Conservation (phyloP, 495 filamentous ascomycete genomes). For the Peziza echinospora region DNA sequence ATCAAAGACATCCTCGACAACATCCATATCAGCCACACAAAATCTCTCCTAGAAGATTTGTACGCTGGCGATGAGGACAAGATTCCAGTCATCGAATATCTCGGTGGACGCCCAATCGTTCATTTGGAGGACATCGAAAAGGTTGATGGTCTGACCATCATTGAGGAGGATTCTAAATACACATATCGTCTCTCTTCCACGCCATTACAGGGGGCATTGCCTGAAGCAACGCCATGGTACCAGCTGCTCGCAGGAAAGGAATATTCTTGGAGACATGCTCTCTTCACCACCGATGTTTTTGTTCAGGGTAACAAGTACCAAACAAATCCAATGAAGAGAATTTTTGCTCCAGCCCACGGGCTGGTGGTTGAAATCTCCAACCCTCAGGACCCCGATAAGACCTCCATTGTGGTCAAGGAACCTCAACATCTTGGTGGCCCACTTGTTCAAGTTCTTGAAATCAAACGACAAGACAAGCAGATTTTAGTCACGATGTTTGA, state of each 20-base stretch:
- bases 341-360: slow-evolving; percentile 66
- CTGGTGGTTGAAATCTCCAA: slow-evolving; percentile 72
- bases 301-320: slow-evolving; percentile 93
- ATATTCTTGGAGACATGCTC: slow-evolving; percentile 83
- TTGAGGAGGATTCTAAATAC: slow-evolving; percentile 49
- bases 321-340: slow-evolving; percentile 80
- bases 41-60: slow-evolving; percentile 50
- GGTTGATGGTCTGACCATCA: slow-evolving; percentile 60
- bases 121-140: slow-evolving; percentile 36
- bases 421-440: slow-evolving; percentile 40
- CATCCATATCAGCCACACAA: slow-evolving; percentile 73
- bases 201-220: slow-evolving; percentile 41
- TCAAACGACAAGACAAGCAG: slow-evolving; percentile 51
- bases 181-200: slow-evolving; percentile 59
- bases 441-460: slow-evolving; percentile 66
- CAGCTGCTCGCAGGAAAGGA: slow-evolving; percentile 64
- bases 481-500: slow-evolving; percentile 75
- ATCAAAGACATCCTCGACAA: slow-evolving; percentile 81
- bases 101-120: slow-evolving; percentile 60
- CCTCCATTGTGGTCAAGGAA: slow-evolving; percentile 56
- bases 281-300: slow-evolving; percentile 88
- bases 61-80: slow-evolving; percentile 50
- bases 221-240: slow-evolving; percentile 64
- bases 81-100: slow-evolving; percentile 81
- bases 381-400: slow-evolving; percentile 56